Base-by-base conservation (phyloP, 1,284 basidiomycete species). In the Cryptococcus sp. region DNA sequence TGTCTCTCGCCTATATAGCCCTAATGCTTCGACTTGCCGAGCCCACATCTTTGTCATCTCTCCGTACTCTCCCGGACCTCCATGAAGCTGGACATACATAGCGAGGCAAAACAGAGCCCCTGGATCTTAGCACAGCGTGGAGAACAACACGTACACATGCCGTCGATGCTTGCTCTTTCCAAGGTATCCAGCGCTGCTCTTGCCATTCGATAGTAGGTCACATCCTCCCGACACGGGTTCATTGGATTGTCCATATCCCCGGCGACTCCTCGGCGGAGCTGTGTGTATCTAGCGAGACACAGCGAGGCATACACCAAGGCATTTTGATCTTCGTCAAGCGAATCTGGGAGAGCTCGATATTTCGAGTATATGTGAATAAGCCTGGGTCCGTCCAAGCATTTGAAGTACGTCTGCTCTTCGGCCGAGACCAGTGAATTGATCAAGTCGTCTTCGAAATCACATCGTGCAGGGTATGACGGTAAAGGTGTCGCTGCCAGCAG, bases 161-260 rank as follows among this genome's bases (percentile, higher is more conserved):
- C 57, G 40, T 48, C 41, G 1, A 59, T 22, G 9, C 52, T 55
- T 2, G 63, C 57, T 31, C 53, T 43, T 18, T 43, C 50, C 61
- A 59, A 65, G 19, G 23, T 40, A 4, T 37, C 45, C 11, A 65
- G 39, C 7, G 45, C 46, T n/a, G 55, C 46, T 25, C 52, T 56
- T 7, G 61, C 59, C 56, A 60, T 56, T 22, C 47, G 47, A 46
- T 53, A 64, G 44, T 64, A 64, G 7, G 59, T 62, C 21, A 64
- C 48, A 39, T 62, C 63, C 50, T 64, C 59, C n/a, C 54, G 24
- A 2, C 11, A 28, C 5, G 28, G 4, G 28, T 4, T 4, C 28
- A 4, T 28, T 11, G 4, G 28, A 5, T 28, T 11, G 4, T 28
- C 28, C 4, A 28, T 28, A 14, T 44, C 25, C 28, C 40, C 31